A percentile compares a stretch with the other conserved stretches of the same genome.
Evolutionary conservation across 805 yeast genomes (phyloP).

Genomic region (Starmerella floricola): DNA sequence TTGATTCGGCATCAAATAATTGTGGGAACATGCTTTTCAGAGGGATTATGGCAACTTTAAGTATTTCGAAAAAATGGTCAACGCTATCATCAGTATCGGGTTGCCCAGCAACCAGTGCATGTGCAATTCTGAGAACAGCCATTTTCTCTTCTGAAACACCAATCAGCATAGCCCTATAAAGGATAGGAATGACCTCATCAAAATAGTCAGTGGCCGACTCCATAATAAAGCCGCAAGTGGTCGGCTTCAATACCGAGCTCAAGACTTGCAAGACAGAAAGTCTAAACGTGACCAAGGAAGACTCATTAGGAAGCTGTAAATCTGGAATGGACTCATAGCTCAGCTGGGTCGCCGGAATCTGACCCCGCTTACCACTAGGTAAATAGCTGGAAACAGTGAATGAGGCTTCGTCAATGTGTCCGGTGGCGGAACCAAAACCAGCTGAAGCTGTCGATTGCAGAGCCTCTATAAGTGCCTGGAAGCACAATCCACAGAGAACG

Average conservation of each 20-base stretch:
- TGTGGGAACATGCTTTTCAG: slow-evolving; percentile 50
- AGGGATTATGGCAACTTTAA: slow-evolving; percentile 56
- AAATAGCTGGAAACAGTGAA: too few species aligned
- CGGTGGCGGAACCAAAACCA: background rate
- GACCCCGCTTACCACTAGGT: too few species aligned
- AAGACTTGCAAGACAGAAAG: slow-evolving; percentile 39
- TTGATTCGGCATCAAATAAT: slow-evolving; percentile 31
- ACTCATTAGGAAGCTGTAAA: background rate
- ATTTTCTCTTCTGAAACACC: slow-evolving; percentile 39
- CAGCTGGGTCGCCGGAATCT: too few species aligned
- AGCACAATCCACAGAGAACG: slow-evolving; percentile 70
- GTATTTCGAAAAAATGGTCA: slow-evolving; percentile 70
- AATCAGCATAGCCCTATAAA: slow-evolving; percentile 58
- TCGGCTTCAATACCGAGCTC: slow-evolving; percentile 43
- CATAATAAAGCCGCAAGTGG: slow-evolving; percentile 45
- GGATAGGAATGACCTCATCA: slow-evolving; percentile 59
- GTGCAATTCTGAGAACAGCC: slow-evolving; percentile 43
- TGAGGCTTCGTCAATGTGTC: background rate
- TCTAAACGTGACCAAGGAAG: slow-evolving; percentile 21
- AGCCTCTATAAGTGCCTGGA: slow-evolving; percentile 52
- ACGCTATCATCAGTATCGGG: slow-evolving; percentile 41
- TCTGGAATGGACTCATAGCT: too few species aligned
- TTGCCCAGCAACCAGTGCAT: slow-evolving; percentile 41
- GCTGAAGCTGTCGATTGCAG: background rate
- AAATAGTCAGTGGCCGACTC: slow-evolving; percentile 28